Base-by-base conservation (phyloP, 768 basidiomycete species). In the Agaricus sinodeliciosus region DNA sequence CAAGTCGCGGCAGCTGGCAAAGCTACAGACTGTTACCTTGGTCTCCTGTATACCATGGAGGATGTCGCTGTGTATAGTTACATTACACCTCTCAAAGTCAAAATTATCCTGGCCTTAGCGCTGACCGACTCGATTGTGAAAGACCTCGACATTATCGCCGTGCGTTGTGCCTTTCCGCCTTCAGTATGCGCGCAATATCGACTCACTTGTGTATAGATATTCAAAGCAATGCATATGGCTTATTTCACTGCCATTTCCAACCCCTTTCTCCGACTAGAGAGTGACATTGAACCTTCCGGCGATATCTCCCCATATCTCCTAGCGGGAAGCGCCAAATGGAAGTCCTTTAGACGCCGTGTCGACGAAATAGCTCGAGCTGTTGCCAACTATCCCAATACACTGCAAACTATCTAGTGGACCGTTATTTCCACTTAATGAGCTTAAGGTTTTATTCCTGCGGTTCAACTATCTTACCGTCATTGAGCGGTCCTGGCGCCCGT, bases 21-120 rank as follows among this genome's bases (percentile, higher is more conserved):
- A 66, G 70, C 78, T 3, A 73, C 72, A 4, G 91, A 94, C 31
- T 85, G 86, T 63, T 95, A 94, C 63, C 76, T 93, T 35, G 92
- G 91, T 4, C 72, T 94, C 51, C 69, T 95, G 22, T 92, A 90
- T 65, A 78, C 85, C n/a, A 86, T 94, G 76, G 93, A 95, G 68
- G 92, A 94, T 59, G 86, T 90, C 46, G 91, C 90, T 2, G 89
- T 92, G 36, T 94, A 94, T 66, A 93, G 92, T 37, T 95, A 92
- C 68, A 80, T 93, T 46, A 93, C 90, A 9, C 90, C 92, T 11
- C 72, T 90, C 56, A 90, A 87, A 63, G 77, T 93, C 61, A 94
- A 93, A 72, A 91, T 95, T 60, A 78, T 95, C 53, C 63, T 94
- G 48, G 85, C 85, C 0, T 67, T 94, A 47, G 84, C 88, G 7